Evolutionary conservation across 495 filamentous ascomycete genomes (phyloP).

Genomic region (Daldinia concentrica): DNA sequence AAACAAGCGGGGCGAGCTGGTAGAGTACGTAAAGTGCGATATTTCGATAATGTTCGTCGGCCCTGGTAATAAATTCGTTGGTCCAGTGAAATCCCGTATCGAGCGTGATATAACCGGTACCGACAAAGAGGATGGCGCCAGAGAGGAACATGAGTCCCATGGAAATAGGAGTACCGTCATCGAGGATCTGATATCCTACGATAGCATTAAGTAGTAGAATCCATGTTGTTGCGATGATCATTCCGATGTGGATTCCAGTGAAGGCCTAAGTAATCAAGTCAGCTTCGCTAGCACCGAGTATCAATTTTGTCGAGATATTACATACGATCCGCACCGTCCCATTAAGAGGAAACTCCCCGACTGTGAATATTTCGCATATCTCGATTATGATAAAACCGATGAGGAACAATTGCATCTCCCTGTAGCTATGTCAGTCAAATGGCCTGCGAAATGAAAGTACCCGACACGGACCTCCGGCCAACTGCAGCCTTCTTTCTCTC

Average conservation of each 20-base stretch:
- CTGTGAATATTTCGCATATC: conserved; percentile 95
- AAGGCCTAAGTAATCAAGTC: conserved; percentile 71
- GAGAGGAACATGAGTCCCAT: conserved; percentile 78
- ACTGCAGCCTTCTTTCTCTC: conserved; percentile 94
- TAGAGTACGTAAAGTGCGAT: conserved; percentile 94
- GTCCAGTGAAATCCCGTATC: conserved; percentile 94
- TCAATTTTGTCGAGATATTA: conserved; percentile 14
- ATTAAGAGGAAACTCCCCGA: conserved; percentile 84
- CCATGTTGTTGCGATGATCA: conserved; percentile 89
- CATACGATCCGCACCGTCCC: conserved; percentile 72
- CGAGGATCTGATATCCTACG: conserved; percentile 91
- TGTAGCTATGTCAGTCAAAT: conserved; percentile 53
- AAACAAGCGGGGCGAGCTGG: conserved; percentile 88
- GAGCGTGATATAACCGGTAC: conserved; percentile 93
- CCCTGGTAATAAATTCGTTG: conserved; percentile 70
- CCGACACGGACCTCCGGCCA: conserved; percentile 76
- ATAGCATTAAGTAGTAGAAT: conserved; percentile 90
- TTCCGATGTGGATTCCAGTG: conserved; percentile 89
- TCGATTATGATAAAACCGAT: conserved; percentile 85
- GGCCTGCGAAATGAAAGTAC: not conserved
- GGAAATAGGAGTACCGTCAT: conserved; percentile 90
- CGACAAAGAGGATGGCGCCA: conserved; percentile 77
- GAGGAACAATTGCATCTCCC: conserved; percentile 96
- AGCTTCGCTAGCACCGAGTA: not conserved
- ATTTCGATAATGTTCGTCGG: conserved; percentile 68